Evolutionary conservation across 495 filamentous ascomycete species (phyloP).

Genomic region (Aspergillus cavernicola): DNA sequence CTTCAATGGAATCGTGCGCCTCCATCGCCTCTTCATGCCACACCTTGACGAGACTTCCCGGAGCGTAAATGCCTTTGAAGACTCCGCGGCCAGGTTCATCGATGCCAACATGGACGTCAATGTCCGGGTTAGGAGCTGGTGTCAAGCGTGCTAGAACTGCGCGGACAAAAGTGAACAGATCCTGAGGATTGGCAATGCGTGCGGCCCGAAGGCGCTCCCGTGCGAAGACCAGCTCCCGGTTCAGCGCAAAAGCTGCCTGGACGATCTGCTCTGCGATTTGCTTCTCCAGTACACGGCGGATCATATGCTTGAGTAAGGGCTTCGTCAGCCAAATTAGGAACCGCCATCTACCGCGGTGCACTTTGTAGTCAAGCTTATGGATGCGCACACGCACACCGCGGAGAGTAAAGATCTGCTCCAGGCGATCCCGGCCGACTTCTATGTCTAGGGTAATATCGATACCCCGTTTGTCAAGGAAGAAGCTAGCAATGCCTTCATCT

Average conservation of each 20-base stretch:
- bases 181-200: constrained; percentile 74
- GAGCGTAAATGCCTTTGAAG: constrained; percentile 81
- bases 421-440: constrained; percentile 66
- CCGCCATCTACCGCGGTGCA: constrained; percentile 70
- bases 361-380: constrained; percentile 78
- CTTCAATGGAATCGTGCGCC: constrained; percentile 59
- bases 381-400: constrained; percentile 71
- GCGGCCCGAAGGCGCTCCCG: constrained; percentile 83
- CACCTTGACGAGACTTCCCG: constrained; percentile 79
- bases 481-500: constrained; percentile 80
- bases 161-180: constrained; percentile 73
- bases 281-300: constrained; percentile 74
- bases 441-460: constrained; percentile 82
- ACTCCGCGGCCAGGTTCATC: constrained; percentile 59
- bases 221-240: constrained; percentile 82
- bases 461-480: constrained; percentile 78
- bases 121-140: constrained; percentile 66
- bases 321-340: constrained; percentile 80
- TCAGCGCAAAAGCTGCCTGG: constrained; percentile 63
- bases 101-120: constrained; percentile 67
- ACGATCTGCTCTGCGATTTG: constrained; percentile 71
- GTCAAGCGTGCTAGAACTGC: constrained; percentile 73
- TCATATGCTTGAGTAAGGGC: constrained; percentile 74
- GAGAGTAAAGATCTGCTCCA: constrained; percentile 80
- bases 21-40: constrained; percentile 75